Evolutionary conservation across 2,329 filamentous ascomycete species (phyloP).

Genomic region (Microsporum canis): DNA sequence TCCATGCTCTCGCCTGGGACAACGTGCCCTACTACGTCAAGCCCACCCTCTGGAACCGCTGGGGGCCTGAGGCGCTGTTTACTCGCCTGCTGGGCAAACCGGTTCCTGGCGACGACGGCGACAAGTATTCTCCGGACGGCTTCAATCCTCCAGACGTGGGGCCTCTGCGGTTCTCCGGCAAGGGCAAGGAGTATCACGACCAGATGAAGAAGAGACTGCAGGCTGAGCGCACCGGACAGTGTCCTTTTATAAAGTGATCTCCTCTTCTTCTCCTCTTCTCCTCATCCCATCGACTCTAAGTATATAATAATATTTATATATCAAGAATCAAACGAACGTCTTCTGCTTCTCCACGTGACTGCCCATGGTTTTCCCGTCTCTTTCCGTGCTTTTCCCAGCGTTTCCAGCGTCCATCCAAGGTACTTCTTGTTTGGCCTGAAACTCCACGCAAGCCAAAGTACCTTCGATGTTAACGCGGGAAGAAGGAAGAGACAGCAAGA

Average conservation of each 20-base stretch:
- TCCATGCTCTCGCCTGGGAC: conserved; percentile 43
- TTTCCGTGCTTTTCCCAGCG: background rate
- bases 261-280: background rate
- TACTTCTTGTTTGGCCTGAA: background rate
- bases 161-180: conserved; percentile 44
- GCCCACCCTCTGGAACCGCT: conserved; percentile 50
- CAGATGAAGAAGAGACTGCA: conserved; percentile 29
- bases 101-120: conserved; percentile 38
- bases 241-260: conserved; percentile 33
- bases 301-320: background rate
- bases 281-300: background rate
- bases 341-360: background rate
- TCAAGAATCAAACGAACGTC: background rate
- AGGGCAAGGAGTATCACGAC: conserved; percentile 42
- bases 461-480: background rate
- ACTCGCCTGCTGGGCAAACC: conserved; percentile 36
- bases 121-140: conserved; percentile 40
- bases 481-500: background rate
- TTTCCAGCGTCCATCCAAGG: background rate
- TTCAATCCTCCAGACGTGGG: conserved; percentile 49
- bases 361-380: background rate
- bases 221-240: conserved; percentile 33
- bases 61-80: conserved; percentile 47
- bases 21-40: conserved; percentile 56
- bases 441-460: background rate